These are phyloP conservation scores for Amanita subjunquillea DNA, from an alignment of 768 basidiomycete genomes.

Conservation along the genomic window DNA sequence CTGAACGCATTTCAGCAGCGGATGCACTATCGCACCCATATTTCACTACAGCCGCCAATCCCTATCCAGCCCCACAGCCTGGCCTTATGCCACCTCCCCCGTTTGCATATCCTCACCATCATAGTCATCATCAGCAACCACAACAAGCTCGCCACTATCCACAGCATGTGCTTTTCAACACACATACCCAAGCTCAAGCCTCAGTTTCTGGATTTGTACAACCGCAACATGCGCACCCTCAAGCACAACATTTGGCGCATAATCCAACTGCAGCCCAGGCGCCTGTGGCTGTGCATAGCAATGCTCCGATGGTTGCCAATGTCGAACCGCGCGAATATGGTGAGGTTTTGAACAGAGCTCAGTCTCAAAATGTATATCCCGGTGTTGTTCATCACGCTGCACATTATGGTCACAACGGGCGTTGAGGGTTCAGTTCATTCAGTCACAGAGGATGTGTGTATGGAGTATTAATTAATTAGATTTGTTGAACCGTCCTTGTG, in stretches of 20 bases:
- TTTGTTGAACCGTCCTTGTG: background rate
- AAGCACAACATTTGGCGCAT: conserved; percentile 4
- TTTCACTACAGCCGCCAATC: conserved; percentile 54
- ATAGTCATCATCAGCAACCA: conserved; percentile 30
- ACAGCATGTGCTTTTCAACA: conserved; percentile 11
- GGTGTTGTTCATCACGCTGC: conserved; percentile 17
- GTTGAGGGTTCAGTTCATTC: conserved; percentile 5
- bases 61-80: conserved; percentile 31
- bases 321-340: conserved; percentile 4
- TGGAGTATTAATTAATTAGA: background rate
- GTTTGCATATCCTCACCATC: conserved; percentile 62
- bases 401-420: conserved; percentile 15
- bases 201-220: conserved; percentile 3
- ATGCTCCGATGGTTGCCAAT: conserved; percentile 3
- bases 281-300: conserved; percentile 1
- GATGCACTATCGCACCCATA: conserved; percentile 91
- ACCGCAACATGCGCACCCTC: conserved; percentile 12
- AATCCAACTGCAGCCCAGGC: conserved; percentile 1
- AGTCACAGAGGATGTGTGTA: background rate
- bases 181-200: conserved; percentile 5
- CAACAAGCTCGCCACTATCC: conserved; percentile 15
- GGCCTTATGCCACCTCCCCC: conserved; percentile 59
- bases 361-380: conserved; percentile 11
- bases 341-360: background rate
- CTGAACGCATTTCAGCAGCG: conserved; percentile 81